A percentile compares a stretch with the other conserved stretches of the same genome.
These are phyloP conservation scores for Calonectria honghensis DNA, from an alignment of 2,329 filamentous ascomycete genomes.

Conservation along the genomic window DNA sequence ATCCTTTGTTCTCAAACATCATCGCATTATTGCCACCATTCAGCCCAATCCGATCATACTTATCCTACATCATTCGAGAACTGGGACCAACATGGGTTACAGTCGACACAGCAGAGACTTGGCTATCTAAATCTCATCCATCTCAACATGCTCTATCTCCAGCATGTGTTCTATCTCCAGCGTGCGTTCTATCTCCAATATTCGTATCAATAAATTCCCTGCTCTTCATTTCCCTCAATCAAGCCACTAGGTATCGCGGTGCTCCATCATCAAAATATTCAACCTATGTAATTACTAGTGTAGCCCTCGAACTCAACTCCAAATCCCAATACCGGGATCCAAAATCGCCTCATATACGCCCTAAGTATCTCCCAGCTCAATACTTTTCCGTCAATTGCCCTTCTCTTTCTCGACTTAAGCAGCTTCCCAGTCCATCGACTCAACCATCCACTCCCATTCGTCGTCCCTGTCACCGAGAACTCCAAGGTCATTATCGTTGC, in stretches of 20 bases:
- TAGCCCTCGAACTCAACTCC: background rate
- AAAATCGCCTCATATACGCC: background rate
- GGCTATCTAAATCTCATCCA: background rate
- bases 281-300: background rate
- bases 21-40: background rate
- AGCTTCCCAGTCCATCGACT: slow-evolving; percentile 62
- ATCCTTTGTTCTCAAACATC: background rate
- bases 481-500: slow-evolving; percentile 21
- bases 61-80: background rate
- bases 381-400: background rate
- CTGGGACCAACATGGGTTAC: background rate
- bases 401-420: slow-evolving; percentile 33
- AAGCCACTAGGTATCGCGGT: background rate
- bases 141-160: slow-evolving; percentile 9
- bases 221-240: background rate
- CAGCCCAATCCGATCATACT: background rate
- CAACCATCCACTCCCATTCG: slow-evolving; percentile 65
- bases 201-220: background rate
- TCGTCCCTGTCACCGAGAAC: slow-evolving; percentile 47
- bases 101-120: background rate
- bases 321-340: background rate
- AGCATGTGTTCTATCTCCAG: background rate
- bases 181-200: slow-evolving; percentile 10
- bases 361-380: background rate
- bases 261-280: background rate